phyloP scores from a whole-genome alignment of 2,329 filamentous ascomycete genomes.

The Neofusicoccum kwambonambiense region DNA sequence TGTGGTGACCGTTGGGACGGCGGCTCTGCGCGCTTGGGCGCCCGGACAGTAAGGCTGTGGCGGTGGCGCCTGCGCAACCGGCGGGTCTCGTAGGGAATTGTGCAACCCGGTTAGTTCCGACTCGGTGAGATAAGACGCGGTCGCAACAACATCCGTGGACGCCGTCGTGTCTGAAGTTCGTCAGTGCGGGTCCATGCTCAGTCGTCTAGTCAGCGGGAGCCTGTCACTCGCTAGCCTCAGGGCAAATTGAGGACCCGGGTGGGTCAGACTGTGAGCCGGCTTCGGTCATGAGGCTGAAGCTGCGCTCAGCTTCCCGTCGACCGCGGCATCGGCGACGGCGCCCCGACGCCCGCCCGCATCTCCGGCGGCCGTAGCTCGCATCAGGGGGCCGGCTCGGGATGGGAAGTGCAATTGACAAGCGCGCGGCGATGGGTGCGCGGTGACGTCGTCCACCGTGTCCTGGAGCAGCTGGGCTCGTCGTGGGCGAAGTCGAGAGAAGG shows the following conservation, averaged over 20 bases:
- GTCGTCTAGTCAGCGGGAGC: neutral
- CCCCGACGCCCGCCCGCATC: neutral
- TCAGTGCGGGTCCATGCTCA: conserved; percentile 18
- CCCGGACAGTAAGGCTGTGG: neutral
- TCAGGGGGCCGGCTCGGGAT: neutral
- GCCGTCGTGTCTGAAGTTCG: conserved; percentile 13
- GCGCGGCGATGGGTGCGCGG: neutral
- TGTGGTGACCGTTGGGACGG: neutral
- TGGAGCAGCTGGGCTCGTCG: neutral
- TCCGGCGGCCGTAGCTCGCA: neutral
- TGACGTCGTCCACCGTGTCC: neutral
- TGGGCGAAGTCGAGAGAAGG: conserved; percentile 6
- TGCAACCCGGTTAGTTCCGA: conserved; percentile 14
- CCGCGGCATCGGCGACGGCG: neutral
- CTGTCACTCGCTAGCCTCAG: conserved; percentile 7
- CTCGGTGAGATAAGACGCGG: conserved; percentile 9
- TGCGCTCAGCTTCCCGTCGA: conserved; percentile 4
- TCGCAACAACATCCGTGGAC: neutral
- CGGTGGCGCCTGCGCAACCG: neutral
- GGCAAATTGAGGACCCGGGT: neutral
- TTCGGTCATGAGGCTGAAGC: conserved; percentile 3
- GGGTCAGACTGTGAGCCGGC: conserved; percentile 8
- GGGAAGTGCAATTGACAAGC: neutral
- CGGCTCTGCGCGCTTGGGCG: neutral
- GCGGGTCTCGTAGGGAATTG: neutral